phyloP scores from a whole-genome alignment of 2,329 filamentous ascomycete genomes.

The Penicillium olsonii region DNA sequence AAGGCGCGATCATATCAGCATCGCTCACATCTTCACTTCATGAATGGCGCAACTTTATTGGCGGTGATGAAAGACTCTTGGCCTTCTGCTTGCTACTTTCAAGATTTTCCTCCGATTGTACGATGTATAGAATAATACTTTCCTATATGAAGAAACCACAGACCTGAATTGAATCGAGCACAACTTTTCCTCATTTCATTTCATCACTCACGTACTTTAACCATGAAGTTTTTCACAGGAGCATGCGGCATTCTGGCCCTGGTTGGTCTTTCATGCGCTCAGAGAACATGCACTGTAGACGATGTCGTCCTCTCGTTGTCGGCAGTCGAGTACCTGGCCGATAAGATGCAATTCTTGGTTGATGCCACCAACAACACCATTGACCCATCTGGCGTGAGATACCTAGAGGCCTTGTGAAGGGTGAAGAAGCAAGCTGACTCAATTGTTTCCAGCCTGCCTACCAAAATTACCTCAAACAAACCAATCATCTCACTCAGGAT shows the following conservation, averaged over 20 bases:
- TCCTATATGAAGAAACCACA: too few species aligned
- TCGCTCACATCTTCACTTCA: too few species aligned
- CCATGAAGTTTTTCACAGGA: background rate
- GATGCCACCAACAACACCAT: background rate
- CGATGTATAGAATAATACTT: too few species aligned
- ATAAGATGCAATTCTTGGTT: background rate
- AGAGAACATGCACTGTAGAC: background rate
- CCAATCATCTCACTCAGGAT: background rate
- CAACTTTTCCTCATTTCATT: too few species aligned
- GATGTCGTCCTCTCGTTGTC: background rate
- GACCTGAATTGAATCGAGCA: background rate
- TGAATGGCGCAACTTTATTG: too few species aligned
- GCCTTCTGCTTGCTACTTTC: too few species aligned
- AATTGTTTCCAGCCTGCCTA: background rate
- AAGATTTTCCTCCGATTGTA: too few species aligned
- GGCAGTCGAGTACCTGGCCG: background rate
- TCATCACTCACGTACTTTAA: too few species aligned
- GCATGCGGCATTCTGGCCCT: background rate
- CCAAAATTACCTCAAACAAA: background rate
- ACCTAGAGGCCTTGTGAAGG: too few species aligned
- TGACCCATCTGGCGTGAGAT: background rate
- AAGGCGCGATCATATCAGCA: too few species aligned
- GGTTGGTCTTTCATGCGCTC: background rate
- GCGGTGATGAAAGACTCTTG: too few species aligned
- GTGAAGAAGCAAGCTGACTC: background rate